phyloP scores from a whole-genome alignment of 2,329 filamentous ascomycete genomes.

The Neoscytalidium dimidiatum region DNA sequence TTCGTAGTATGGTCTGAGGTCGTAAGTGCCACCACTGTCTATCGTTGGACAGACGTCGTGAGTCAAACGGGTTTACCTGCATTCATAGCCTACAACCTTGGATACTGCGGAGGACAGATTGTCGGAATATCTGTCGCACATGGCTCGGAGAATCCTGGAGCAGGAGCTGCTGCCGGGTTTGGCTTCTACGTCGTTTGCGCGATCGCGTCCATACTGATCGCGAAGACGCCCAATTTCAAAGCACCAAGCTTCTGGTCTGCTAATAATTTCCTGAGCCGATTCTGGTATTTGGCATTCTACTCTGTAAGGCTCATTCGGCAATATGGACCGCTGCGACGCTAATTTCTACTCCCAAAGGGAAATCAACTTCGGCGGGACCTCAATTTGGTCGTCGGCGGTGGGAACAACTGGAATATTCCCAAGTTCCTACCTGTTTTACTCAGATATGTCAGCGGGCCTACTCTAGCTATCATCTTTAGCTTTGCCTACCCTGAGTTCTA shows the following conservation, averaged over 20 bases:
- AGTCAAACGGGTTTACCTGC: slow-evolving; percentile 47
- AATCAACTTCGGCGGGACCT: slow-evolving; percentile 59
- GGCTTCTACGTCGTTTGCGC: slow-evolving; percentile 52
- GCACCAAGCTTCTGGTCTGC: slow-evolving; percentile 47
- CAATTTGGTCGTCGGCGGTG: slow-evolving; percentile 55
- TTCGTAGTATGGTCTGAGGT: slow-evolving; percentile 58
- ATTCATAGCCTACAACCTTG: slow-evolving; percentile 51
- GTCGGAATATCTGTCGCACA: slow-evolving; percentile 56
- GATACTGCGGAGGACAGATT: slow-evolving; percentile 57
- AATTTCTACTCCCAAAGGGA: slow-evolving; percentile 39
- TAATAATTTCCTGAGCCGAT: slow-evolving; percentile 41
- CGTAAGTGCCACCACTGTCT: slow-evolving; percentile 55
- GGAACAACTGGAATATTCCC: slow-evolving; percentile 60
- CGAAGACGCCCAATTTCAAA: slow-evolving; percentile 44
- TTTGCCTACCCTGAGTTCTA: slow-evolving; percentile 39
- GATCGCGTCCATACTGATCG: slow-evolving; percentile 43
- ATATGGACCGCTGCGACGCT: background rate
- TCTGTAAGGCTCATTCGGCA: slow-evolving; percentile 47
- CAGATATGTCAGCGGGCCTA: slow-evolving; percentile 35
- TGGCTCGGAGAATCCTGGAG: slow-evolving; percentile 41
- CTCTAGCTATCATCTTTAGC: slow-evolving; percentile 36
- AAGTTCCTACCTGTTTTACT: slow-evolving; percentile 53
- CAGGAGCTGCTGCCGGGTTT: slow-evolving; percentile 55
- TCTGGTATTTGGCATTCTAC: slow-evolving; percentile 60
- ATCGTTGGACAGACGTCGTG: slow-evolving; percentile 53